These are phyloP conservation scores for Inosperma sp. DNA, from an alignment of 768 basidiomycete genomes.

Conservation along the genomic window DNA sequence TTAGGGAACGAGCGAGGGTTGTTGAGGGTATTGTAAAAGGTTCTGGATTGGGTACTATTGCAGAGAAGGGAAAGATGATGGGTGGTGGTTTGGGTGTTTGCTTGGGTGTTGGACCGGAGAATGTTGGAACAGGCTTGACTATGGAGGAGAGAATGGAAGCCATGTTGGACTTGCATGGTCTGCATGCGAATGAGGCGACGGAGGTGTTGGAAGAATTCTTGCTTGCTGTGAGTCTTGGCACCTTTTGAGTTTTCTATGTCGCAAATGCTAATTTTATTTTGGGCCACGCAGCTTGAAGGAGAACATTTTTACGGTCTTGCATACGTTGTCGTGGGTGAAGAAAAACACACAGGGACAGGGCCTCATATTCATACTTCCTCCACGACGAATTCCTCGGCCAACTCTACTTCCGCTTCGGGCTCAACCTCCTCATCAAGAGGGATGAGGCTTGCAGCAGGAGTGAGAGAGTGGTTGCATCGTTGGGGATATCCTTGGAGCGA, in stretches of 20 bases:
- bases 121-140: conserved; percentile 49
- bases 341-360: conserved; percentile 93
- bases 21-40: conserved; percentile 84
- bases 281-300: not conserved
- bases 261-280: conserved; percentile 54
- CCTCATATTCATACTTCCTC: conserved; percentile 34
- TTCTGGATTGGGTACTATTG: conserved; percentile 71
- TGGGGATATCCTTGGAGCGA: conserved; percentile 98
- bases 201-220: conserved; percentile 89
- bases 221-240: conserved; percentile 59
- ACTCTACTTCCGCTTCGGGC: not conserved
- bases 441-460: conserved; percentile 80
- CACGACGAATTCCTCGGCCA: not conserved
- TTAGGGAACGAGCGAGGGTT: conserved; percentile 58
- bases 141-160: conserved; percentile 89
- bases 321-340: conserved; percentile 89
- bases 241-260: conserved; percentile 73
- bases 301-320: conserved; percentile 39
- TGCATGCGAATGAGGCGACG: conserved; percentile 91
- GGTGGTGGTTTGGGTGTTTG: conserved; percentile 83
- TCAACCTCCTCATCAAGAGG: not conserved
- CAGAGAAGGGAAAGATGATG: conserved; percentile 64
- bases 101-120: conserved; percentile 66
- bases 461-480: conserved; percentile 86
- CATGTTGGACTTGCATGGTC: conserved; percentile 85